These are phyloP conservation scores for Plasmodium vivax DNA, from an alignment of 169 alveolate genomes.

Conservation along the genomic window DNA sequence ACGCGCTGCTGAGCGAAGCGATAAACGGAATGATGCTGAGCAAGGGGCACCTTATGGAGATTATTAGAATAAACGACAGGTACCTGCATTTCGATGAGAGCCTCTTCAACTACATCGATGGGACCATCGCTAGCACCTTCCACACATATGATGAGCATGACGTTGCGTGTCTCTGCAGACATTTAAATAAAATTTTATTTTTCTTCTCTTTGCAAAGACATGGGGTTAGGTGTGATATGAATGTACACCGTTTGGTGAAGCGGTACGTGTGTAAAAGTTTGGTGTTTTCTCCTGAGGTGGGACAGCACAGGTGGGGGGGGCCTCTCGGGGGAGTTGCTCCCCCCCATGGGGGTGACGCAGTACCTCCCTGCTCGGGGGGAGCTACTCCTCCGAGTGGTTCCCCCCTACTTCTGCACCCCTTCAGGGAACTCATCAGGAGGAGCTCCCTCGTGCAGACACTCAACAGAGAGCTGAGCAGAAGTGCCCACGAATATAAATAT, in stretches of 20 bases:
- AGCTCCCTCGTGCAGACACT: slow-evolving; percentile 14
- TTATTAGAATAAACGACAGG: slow-evolving; percentile 15
- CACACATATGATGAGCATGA: slow-evolving; percentile 42
- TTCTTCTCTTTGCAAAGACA: neutral
- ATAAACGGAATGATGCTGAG: neutral
- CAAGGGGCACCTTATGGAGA: neutral
- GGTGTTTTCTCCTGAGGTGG: neutral
- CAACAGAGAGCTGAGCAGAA: slow-evolving; percentile 9
- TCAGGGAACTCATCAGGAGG: neutral
- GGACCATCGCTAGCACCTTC: neutral
- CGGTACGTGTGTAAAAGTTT: slow-evolving; percentile 60
- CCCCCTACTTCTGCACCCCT: neutral
- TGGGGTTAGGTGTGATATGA: neutral
- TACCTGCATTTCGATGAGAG: slow-evolving; percentile 29
- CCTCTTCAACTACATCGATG: slow-evolving; percentile 30
- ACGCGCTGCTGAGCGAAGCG: neutral
- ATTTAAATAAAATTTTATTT: slow-evolving; percentile 39
- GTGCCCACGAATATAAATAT: slow-evolving; percentile 56
- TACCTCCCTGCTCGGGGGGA: neutral
- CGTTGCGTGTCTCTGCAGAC: slow-evolving; percentile 30
- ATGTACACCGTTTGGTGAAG: slow-evolving; percentile 23
- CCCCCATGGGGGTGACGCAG: neutral
- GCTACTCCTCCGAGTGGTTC: too few relatives aligned
- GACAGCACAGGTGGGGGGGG: neutral
- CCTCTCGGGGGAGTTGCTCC: neutral